Conservation (phyloP, 495 filamentous ascomycete genomes). For the Xylaria acuta region DNA sequence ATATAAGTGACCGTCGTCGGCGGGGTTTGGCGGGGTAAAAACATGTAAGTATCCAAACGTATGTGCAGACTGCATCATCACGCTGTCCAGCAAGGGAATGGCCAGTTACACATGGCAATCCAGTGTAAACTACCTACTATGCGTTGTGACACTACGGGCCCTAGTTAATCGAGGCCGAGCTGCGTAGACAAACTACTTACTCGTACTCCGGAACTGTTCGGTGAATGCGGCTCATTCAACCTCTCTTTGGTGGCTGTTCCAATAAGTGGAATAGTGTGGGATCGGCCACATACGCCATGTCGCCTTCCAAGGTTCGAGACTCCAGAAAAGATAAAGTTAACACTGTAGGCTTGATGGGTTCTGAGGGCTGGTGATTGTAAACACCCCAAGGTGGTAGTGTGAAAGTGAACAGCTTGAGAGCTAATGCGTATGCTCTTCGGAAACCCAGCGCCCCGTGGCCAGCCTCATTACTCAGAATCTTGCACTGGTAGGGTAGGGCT, state of each 20-base stretch:
- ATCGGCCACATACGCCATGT: neutral
- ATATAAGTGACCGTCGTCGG: neutral
- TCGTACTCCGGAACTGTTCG: neutral
- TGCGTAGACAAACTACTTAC: neutral
- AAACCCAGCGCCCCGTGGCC: no score
- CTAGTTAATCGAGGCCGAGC: neutral
- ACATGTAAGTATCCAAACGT: neutral
- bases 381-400: neutral
- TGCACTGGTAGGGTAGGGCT: no score
- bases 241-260: neutral
- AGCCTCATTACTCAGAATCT: no score
- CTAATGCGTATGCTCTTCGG: no score
- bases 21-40: slow-evolving; percentile 27
- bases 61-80: neutral
- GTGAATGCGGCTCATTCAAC: slow-evolving; percentile 10
- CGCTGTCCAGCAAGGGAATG: neutral
- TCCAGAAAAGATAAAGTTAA: neutral
- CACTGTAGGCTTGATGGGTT: neutral
- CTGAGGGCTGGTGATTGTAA: neutral
- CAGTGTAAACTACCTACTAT: neutral
- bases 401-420: no score
- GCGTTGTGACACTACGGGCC: slow-evolving; percentile 1
- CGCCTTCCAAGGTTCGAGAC: neutral
- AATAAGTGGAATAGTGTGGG: neutral
- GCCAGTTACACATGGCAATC: neutral